phyloP scores from a whole-genome alignment of 768 basidiomycete species.

The Boletus rex-veris region DNA sequence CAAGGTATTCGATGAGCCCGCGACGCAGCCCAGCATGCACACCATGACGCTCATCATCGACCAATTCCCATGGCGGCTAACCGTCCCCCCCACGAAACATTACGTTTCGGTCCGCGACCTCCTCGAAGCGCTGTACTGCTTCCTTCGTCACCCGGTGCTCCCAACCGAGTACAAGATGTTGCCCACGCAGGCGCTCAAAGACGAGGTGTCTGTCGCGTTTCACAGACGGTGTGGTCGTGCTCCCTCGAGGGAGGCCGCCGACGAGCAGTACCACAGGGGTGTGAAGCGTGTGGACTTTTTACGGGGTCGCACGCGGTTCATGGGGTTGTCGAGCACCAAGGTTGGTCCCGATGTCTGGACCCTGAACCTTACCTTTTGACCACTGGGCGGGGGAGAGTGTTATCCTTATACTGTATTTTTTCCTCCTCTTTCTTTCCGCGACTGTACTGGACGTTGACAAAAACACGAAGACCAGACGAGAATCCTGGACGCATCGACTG shows the following conservation, averaged over 20 bases:
- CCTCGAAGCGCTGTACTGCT: slow-evolving; percentile 42
- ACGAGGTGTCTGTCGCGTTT: slow-evolving; percentile 43
- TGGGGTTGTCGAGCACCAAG: slow-evolving; percentile 42
- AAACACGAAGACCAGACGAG: slow-evolving; percentile 16
- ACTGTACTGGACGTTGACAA: slow-evolving; percentile 12
- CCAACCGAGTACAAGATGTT: slow-evolving; percentile 38
- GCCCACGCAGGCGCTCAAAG: slow-evolving; percentile 31
- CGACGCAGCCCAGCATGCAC: slow-evolving; percentile 29
- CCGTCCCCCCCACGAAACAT: slow-evolving; percentile 27
- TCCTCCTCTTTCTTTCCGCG: not conserved
- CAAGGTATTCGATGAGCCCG: slow-evolving; percentile 25
- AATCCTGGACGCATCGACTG: slow-evolving; percentile 8
- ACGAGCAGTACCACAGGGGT: slow-evolving; percentile 43
- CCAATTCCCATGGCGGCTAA: slow-evolving; percentile 34
- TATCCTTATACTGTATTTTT: slow-evolving; percentile 29
- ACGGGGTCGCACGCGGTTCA: slow-evolving; percentile 40
- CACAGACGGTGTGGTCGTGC: slow-evolving; percentile 37
- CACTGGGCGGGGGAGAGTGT: not conserved
- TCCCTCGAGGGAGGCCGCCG: slow-evolving; percentile 27
- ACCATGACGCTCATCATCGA: slow-evolving; percentile 30
- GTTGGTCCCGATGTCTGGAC: slow-evolving; percentile 37
- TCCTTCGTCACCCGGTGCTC: slow-evolving; percentile 41
- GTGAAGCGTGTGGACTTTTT: slow-evolving; percentile 57
- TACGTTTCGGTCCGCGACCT: slow-evolving; percentile 47
- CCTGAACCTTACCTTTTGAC: slow-evolving; percentile 27